Evolutionary conservation across 1,284 basidiomycete species (phyloP).

Genomic region (Leccinum subatratum): DNA sequence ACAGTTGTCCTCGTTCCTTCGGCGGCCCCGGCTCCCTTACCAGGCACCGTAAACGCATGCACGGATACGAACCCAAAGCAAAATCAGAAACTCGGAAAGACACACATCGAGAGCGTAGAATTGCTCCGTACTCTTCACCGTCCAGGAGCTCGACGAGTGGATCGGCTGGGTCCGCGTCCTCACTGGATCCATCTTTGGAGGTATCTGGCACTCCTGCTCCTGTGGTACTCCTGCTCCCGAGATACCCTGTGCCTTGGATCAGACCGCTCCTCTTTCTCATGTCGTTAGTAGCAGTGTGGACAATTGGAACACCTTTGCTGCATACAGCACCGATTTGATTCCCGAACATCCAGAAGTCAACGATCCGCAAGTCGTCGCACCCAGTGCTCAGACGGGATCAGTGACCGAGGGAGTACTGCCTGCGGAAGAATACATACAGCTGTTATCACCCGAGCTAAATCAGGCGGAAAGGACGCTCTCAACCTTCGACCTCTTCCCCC

Average conservation of each 20-base stretch:
- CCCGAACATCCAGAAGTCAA: background rate
- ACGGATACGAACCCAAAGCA: slow-evolving; percentile 17
- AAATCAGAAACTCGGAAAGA: background rate
- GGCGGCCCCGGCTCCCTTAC: slow-evolving; percentile 31
- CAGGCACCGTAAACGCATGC: slow-evolving; percentile 21
- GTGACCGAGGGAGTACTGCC: too few species aligned
- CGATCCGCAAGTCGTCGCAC: too few species aligned
- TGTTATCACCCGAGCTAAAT: slow-evolving; percentile 8
- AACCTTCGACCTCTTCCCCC: background rate
- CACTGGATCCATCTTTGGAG: background rate
- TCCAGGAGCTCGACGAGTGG: background rate
- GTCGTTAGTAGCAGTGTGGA: background rate
- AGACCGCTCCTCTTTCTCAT: background rate
- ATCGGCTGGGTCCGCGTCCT: background rate
- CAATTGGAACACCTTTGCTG: background rate
- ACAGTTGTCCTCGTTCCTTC: slow-evolving; percentile 20
- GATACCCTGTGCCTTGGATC: background rate
- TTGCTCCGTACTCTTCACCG: background rate
- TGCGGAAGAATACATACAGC: slow-evolving; percentile 3
- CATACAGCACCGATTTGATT: background rate
- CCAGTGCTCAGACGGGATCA: background rate
- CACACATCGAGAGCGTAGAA: background rate
- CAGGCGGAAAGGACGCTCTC: background rate
- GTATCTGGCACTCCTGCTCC: too few species aligned
- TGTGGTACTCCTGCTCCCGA: background rate